These are phyloP conservation scores for Pythium coloratum DNA, from an alignment of 352 stramenopile genomes.

Conservation along the genomic window DNA sequence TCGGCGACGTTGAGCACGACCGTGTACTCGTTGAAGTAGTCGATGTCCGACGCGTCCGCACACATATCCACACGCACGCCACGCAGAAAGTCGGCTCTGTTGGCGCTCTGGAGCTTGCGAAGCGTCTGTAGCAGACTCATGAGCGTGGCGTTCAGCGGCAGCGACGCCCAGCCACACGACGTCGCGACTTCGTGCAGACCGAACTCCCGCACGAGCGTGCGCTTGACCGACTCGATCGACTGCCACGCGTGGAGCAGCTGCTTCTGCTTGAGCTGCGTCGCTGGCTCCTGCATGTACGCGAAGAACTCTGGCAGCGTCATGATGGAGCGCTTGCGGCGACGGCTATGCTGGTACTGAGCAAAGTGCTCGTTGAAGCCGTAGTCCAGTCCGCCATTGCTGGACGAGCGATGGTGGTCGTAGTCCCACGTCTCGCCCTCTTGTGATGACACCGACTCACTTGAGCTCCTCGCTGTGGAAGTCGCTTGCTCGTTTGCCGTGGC, in stretches of 20 bases:
- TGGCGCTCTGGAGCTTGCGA: conserved; percentile 30
- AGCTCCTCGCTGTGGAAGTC: not conserved
- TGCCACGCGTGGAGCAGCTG: conserved; percentile 44
- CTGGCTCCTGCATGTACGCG: conserved; percentile 38
- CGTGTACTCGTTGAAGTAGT: conserved; percentile 57
- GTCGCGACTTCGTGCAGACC: conserved; percentile 42
- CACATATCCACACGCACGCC: conserved; percentile 31
- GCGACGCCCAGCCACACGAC: conserved; percentile 58
- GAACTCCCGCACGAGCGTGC: conserved; percentile 53
- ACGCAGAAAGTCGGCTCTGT: conserved; percentile 25
- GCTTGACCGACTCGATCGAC: conserved; percentile 56
- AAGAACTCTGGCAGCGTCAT: conserved; percentile 41
- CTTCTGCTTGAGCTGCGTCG: conserved; percentile 38
- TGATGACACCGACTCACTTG: not conserved
- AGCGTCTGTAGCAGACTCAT: conserved; percentile 64
- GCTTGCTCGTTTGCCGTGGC: not conserved
- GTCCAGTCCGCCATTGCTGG: conserved; percentile 37
- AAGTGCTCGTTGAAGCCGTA: conserved; percentile 36
- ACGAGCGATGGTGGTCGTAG: conserved; percentile 8
- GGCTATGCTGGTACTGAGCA: conserved; percentile 34
- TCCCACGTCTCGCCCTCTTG: conserved; percentile 7
- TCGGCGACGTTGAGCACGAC: conserved; percentile 58
- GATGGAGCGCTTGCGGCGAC: conserved; percentile 30
- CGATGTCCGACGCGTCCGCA: conserved; percentile 49
- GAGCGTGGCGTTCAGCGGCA: conserved; percentile 59